These are phyloP conservation scores for Fusarium anthophilum DNA, from an alignment of 2,329 filamentous ascomycete species.

Conservation along the genomic window DNA sequence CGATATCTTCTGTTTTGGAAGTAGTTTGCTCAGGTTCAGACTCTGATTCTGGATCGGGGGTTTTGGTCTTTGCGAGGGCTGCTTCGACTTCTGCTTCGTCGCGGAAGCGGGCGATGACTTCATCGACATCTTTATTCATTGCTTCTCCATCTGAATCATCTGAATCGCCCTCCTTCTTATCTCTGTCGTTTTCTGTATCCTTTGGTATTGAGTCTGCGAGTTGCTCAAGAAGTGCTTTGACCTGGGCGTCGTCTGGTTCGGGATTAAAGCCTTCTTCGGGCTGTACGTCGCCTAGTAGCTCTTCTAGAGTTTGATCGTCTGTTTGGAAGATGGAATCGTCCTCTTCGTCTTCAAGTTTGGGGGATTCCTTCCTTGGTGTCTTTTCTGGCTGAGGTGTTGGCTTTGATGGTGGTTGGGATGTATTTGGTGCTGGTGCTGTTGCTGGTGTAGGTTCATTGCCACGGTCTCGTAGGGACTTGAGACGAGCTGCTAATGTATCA, in stretches of 20 bases:
- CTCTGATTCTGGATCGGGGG: slow-evolving; percentile 6
- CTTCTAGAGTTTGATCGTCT: slow-evolving; percentile 63
- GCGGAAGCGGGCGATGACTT: slow-evolving; percentile 56
- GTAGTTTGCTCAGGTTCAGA: slow-evolving; percentile 7
- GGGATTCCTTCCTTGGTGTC: background rate
- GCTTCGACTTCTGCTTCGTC: slow-evolving; percentile 56
- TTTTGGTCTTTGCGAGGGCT: slow-evolving; percentile 25
- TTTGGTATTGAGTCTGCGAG: slow-evolving; percentile 48
- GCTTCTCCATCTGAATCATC: slow-evolving; percentile 62
- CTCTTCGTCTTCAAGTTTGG: slow-evolving; percentile 46
- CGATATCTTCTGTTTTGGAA: slow-evolving; percentile 40
- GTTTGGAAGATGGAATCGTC: slow-evolving; percentile 54
- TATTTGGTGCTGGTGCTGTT: slow-evolving; percentile 9
- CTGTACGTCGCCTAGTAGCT: slow-evolving; percentile 58
- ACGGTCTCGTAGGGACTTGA: slow-evolving; percentile 60
- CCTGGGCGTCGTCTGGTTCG: slow-evolving; percentile 44
- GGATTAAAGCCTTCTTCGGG: slow-evolving; percentile 44
- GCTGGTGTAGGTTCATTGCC: slow-evolving; percentile 44
- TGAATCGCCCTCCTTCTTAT: slow-evolving; percentile 32
- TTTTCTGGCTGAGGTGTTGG: slow-evolving; percentile 2
- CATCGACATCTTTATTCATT: slow-evolving; percentile 56
- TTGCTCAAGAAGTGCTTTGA: slow-evolving; percentile 51
- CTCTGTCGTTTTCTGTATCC: slow-evolving; percentile 11
- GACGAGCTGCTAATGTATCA: slow-evolving; percentile 61
- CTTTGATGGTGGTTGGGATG: background rate